A percentile compares a stretch with the other conserved stretches of the same genome.
These are phyloP conservation scores for Sequoia sempervirens DNA, from an alignment of 75 land plant species.

Conservation along the genomic window DNA sequence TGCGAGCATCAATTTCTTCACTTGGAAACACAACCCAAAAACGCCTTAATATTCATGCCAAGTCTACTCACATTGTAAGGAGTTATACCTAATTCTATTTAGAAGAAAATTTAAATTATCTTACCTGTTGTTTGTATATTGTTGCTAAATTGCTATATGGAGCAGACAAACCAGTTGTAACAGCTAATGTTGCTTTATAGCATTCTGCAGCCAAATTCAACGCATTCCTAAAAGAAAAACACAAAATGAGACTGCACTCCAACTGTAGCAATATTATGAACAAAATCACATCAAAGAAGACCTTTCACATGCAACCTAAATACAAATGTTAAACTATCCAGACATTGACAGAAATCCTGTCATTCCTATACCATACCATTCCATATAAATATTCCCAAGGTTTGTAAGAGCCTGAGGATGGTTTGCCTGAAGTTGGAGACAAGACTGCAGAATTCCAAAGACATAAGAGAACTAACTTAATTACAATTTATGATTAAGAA, in stretches of 20 bases:
- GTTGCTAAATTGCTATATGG: constrained; percentile 57
- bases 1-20: constrained; percentile 12
- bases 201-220: constrained; percentile 36
- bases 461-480: background rate
- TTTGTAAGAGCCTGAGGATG: constrained; percentile 60
- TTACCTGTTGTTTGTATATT: constrained; percentile 54
- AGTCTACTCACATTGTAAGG: background rate
- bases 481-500: too few relatives aligned
- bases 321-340: background rate
- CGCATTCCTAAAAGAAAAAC: constrained; percentile 28
- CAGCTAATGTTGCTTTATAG: constrained; percentile 46
- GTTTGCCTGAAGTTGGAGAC: constrained; percentile 40
- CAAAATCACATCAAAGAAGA: background rate
- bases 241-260: background rate
- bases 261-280: background rate
- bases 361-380: constrained; percentile 26
- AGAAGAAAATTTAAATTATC: background rate
- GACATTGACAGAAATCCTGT: background rate
- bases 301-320: background rate
- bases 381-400: constrained; percentile 57
- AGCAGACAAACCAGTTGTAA: constrained; percentile 53
- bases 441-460: constrained; percentile 20
- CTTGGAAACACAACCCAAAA: constrained; percentile 6
- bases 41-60: constrained; percentile 1
- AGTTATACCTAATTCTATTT: background rate